These are phyloP conservation scores for Darksidea phi DNA, from an alignment of 495 filamentous ascomycete genomes.

Conservation along the genomic window DNA sequence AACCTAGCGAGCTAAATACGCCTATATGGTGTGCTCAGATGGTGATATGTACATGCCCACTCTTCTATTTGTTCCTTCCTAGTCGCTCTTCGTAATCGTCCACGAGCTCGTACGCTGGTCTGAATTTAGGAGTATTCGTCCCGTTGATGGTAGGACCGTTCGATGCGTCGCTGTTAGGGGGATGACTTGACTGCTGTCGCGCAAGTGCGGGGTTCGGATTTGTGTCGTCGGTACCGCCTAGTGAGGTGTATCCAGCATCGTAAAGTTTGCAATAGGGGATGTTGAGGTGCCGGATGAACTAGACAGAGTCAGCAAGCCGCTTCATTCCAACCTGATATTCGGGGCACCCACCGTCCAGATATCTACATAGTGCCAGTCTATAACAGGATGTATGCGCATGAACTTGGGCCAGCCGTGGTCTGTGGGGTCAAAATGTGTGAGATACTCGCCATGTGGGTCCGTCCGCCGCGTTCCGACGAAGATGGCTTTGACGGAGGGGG, in stretches of 20 bases:
- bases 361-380: conserved; percentile 96
- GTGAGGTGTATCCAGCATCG: conserved; percentile 77
- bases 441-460: conserved; percentile 78
- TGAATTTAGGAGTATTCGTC: conserved; percentile 49
- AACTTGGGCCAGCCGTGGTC: conserved; percentile 90
- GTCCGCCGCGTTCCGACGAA: conserved; percentile 91
- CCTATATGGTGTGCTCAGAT: neutral
- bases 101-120: conserved; percentile 83
- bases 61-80: conserved; percentile 58
- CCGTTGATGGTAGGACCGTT: conserved; percentile 26
- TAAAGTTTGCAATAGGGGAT: conserved; percentile 85
- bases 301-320: conserved; percentile 9
- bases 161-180: neutral
- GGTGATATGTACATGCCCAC: neutral
- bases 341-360: conserved; percentile 75
- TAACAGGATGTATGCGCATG: conserved; percentile 89
- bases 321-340: conserved; percentile 9
- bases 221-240: conserved; percentile 89
- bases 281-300: conserved; percentile 79
- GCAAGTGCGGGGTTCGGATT: conserved; percentile 76
- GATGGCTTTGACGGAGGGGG: conserved; percentile 69
- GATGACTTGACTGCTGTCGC: neutral
- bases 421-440: conserved; percentile 80
- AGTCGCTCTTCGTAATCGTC: conserved; percentile 83
- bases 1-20: neutral